Conservation (phyloP, 2,329 filamentous ascomycete genomes). For the Talaromyces sp. region DNA sequence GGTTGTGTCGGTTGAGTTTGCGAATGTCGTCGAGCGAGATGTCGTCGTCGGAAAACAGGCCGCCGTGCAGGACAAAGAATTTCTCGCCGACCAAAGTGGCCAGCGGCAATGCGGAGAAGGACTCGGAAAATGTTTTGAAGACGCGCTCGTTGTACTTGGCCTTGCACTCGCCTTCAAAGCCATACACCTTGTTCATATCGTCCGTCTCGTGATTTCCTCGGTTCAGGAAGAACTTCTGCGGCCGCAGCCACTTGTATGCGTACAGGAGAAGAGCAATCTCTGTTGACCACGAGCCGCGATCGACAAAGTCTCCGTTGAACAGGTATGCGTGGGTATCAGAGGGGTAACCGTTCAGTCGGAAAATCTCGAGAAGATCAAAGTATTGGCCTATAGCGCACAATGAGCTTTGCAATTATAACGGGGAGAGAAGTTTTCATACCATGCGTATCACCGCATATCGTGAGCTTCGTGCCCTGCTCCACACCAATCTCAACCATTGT, state of each 20-base stretch:
- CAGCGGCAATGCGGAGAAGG: slow-evolving; percentile 87
- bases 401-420: neutral
- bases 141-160: slow-evolving; percentile 94
- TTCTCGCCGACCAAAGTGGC: slow-evolving; percentile 88
- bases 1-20: slow-evolving; percentile 82
- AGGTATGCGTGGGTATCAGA: slow-evolving; percentile 85
- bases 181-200: slow-evolving; percentile 98
- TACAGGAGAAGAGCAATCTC: slow-evolving; percentile 92
- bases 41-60: slow-evolving; percentile 90
- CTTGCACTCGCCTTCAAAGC: slow-evolving; percentile 97
- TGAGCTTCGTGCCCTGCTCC: slow-evolving; percentile 69
- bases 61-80: slow-evolving; percentile 88
- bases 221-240: slow-evolving; percentile 87
- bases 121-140: slow-evolving; percentile 97
- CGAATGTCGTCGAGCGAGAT: slow-evolving; percentile 88
- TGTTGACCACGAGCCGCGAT: slow-evolving; percentile 95
- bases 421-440: slow-evolving; percentile 47
- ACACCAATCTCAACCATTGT: slow-evolving; percentile 96
- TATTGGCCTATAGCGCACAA: slow-evolving; percentile 66
- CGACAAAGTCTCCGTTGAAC: slow-evolving; percentile 98
- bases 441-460: slow-evolving; percentile 95
- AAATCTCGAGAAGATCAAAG: slow-evolving; percentile 94
- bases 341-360: slow-evolving; percentile 81
- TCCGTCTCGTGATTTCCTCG: slow-evolving; percentile 98
- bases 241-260: slow-evolving; percentile 93